Evolutionary conservation across 257 asterid genomes (phyloP).

Genomic region (Solanum etuberosum): DNA sequence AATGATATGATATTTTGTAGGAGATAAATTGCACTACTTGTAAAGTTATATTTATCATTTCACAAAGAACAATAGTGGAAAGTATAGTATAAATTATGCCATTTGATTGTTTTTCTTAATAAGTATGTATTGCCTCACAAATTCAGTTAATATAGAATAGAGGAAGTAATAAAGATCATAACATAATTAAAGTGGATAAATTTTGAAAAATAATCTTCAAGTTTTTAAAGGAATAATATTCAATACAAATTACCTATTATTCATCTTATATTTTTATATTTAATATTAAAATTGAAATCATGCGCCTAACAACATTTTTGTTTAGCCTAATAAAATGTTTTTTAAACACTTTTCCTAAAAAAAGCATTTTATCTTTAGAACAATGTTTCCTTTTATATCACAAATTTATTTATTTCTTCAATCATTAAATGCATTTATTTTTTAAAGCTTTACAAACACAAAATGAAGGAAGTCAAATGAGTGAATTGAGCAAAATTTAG

Average conservation of each 20-base stretch:
- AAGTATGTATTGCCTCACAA: no score
- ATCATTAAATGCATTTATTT: no score
- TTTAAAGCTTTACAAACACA: background rate
- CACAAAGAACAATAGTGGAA: rapidly evolving
- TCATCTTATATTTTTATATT: background rate
- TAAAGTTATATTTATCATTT: no score
- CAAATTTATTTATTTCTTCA: background rate
- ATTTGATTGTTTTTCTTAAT: no score
- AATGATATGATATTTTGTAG: no score
- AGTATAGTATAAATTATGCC: no score
- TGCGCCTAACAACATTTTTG: background rate
- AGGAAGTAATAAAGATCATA: no score
- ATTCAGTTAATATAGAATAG: no score
- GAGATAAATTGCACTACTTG: no score
- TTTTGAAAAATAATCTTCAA: no score
- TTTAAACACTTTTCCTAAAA: no score
- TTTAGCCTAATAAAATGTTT: background rate
- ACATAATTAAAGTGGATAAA: background rate
- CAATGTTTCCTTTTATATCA: background rate
- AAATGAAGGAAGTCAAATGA: background rate
- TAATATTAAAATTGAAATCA: background rate
- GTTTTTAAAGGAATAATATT: no score
- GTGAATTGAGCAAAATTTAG: background rate
- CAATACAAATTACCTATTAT: background rate
- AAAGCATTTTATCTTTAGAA: background rate